Base-by-base conservation (phyloP, 2,329 filamentous ascomycete species). In the Lachnellula subtilissima region DNA sequence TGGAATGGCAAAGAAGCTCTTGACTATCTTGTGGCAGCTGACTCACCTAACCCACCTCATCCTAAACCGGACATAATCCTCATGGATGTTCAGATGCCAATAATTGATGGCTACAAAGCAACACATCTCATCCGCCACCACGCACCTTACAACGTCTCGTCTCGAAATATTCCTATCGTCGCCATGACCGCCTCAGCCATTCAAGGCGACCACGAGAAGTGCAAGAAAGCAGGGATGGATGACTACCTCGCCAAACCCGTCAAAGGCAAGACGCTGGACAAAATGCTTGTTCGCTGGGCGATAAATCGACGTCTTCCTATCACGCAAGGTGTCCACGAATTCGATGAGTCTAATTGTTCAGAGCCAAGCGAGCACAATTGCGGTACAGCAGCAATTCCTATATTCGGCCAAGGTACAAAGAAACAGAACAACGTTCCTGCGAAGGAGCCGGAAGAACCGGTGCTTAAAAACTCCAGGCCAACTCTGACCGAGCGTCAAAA, bases 121-220 rank as follows among this genome's bases (percentile, higher is more conserved):
- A 92, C 88, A 0, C 87, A 90, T 63, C 78, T 87, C 9, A 78
- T 93, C 47, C 79, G 88, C 15, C 85, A 87, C 54, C 83, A 88
- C 61, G 67, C 78, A 1, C 84, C 86, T 0, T 91, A 88, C 71
- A 84, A 79, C 42, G 65, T 74, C 2, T 78, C 81, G 52, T 75
- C 83, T 4, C 76, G 78, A 53, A 76, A 84, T 45, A 84, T 89
- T 5, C 87, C 87, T 0, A 89, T 91, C 50, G 84, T 91, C 39
- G 88, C 88, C n/a, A 89, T 91, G 86, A 91, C 88, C 0, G 88
- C 87, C 4, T 88, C 84, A 4, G 88, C 88, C 0, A 90, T 91
- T 42, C 86, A 89, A 67, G 88, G 88, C 4, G 88, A 91, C 65
- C 77, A 80, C 49, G 87, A 91, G 67, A 90, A 89, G 67, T 91